Conservation (phyloP, 768 basidiomycete genomes). For the Kwoniella europaea region DNA sequence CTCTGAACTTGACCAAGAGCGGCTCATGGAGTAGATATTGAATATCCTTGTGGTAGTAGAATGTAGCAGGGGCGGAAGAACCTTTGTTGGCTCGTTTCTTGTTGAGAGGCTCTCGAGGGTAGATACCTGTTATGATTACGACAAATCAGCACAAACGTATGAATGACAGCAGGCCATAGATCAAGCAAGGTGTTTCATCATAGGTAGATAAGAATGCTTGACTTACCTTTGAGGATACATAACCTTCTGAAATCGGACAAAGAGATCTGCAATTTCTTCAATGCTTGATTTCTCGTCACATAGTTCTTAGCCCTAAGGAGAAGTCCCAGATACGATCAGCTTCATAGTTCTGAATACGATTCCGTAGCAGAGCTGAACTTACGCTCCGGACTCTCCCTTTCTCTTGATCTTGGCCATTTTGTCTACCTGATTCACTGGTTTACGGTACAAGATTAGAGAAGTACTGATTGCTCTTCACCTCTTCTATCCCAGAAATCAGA, state of each 20-base stretch:
- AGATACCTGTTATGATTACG: slow-evolving; percentile 71
- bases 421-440: background rate
- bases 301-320: slow-evolving; percentile 57
- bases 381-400: slow-evolving; percentile 59
- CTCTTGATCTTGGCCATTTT: slow-evolving; percentile 60
- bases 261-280: slow-evolving; percentile 95
- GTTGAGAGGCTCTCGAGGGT: slow-evolving; percentile 91
- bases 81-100: slow-evolving; percentile 96
- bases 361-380: slow-evolving; percentile 31
- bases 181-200: background rate
- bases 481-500: background rate
- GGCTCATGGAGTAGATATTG: slow-evolving; percentile 97
- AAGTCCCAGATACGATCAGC: background rate
- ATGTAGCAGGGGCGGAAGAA: slow-evolving; percentile 92
- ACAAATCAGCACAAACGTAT: background rate
- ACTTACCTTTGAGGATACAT: slow-evolving; percentile 93
- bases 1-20: slow-evolving; percentile 85
- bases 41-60: slow-evolving; percentile 98
- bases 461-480: slow-evolving; percentile 1
- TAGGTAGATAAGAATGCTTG: background rate
- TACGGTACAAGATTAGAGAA: too few species aligned
- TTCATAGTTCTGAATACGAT: background rate
- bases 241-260: slow-evolving; percentile 93
- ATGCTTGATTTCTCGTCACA: slow-evolving; percentile 82
- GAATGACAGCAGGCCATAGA: too few species aligned